These are phyloP conservation scores for Beauveria australis DNA, from an alignment of 2,329 filamentous ascomycete genomes.

Conservation along the genomic window DNA sequence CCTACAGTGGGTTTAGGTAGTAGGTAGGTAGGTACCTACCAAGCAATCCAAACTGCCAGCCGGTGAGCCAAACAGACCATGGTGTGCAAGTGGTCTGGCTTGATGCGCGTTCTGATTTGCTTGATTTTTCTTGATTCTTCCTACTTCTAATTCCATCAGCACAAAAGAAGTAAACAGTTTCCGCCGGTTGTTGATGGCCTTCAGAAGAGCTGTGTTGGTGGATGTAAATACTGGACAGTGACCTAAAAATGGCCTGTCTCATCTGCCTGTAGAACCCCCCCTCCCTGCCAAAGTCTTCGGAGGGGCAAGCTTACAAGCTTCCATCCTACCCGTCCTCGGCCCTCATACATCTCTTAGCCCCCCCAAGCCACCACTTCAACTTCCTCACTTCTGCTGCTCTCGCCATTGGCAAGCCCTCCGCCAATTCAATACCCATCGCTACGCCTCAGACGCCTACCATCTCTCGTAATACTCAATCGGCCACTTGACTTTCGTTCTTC, in stretches of 20 bases:
- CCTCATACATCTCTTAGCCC: neutral
- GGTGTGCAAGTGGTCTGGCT: too few relatives aligned
- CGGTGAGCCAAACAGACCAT: too few relatives aligned
- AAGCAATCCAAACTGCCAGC: too few relatives aligned
- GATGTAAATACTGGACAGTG: neutral
- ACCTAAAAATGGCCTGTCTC: neutral
- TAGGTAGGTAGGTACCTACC: too few relatives aligned
- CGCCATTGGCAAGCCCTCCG: neutral
- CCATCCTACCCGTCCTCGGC: constrained; percentile 4
- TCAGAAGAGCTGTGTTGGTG: too few relatives aligned
- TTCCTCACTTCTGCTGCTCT: neutral
- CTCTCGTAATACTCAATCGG: constrained; percentile 2
- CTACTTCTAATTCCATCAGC: too few relatives aligned
- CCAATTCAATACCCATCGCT: neutral
- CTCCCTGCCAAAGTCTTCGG: neutral
- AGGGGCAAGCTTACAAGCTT: neutral
- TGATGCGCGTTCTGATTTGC: too few relatives aligned
- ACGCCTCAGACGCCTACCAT: neutral
- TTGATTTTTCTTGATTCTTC: too few relatives aligned
- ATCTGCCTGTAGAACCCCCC: neutral
- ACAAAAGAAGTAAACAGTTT: too few relatives aligned
- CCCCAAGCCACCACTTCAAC: constrained; percentile 5
- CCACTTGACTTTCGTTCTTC: neutral
- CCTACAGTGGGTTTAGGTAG: neutral
- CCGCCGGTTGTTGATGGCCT: too few relatives aligned